phyloP scores from a whole-genome alignment of 2,329 filamentous ascomycete species.

The Helminthosporium solani region DNA sequence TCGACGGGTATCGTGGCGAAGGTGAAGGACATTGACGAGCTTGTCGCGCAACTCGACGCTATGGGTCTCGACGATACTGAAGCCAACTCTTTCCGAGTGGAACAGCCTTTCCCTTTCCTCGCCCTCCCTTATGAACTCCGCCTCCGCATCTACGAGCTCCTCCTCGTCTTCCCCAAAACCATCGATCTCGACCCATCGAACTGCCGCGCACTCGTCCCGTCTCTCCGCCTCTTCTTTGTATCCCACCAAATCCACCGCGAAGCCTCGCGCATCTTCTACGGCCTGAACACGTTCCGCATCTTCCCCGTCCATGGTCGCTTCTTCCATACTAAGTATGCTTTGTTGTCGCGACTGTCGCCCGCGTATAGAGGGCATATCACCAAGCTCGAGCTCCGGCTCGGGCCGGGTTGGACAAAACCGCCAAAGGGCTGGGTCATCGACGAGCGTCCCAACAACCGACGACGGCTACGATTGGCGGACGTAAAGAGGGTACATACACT shows the following conservation, averaged over 20 bases:
- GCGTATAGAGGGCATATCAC: constrained; percentile 62
- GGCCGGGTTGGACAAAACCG: constrained; percentile 70
- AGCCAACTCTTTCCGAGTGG: constrained; percentile 3
- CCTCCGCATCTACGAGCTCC: constrained; percentile 50
- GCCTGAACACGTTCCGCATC: constrained; percentile 54
- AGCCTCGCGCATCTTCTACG: constrained; percentile 54
- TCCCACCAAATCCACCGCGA: constrained; percentile 54
- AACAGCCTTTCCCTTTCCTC: constrained; percentile 51
- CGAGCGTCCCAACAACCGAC: constrained; percentile 21
- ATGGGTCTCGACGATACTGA: constrained; percentile 19
- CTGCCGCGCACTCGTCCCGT: constrained; percentile 60
- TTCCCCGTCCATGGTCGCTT: constrained; percentile 57
- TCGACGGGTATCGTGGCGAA: constrained; percentile 1
- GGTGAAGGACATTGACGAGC: constrained; percentile 22
- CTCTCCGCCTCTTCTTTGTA: constrained; percentile 67
- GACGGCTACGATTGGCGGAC: constrained; percentile 62
- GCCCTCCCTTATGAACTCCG: constrained; percentile 56
- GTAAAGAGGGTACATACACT: constrained; percentile 61
- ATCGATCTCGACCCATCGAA: constrained; percentile 69
- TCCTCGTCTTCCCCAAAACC: constrained; percentile 54
- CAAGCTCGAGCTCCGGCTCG: constrained; percentile 68
- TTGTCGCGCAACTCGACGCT: constrained; percentile 27
- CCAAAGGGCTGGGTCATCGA: constrained; percentile 71
- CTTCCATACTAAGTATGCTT: constrained; percentile 71
- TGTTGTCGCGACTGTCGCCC: constrained; percentile 65